Conservation (phyloP, 306 rosid genomes). For the Fragaria vesca region DNA sequence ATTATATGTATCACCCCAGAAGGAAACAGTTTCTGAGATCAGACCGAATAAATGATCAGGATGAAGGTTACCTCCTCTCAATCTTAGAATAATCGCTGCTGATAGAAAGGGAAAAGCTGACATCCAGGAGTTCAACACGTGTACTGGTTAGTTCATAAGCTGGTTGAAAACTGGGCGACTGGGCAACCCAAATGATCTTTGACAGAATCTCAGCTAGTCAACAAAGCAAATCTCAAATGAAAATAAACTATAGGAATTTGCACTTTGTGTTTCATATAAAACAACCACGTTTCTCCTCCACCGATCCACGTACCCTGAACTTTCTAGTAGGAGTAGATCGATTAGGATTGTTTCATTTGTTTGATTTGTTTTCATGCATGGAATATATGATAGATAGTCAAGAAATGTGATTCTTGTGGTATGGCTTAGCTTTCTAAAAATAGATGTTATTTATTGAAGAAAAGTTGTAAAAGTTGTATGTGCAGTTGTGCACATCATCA, state of each 20-base stretch:
- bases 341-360: not conserved
- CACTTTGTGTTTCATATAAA: not conserved
- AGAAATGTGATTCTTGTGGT: not conserved
- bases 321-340: not conserved
- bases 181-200: not conserved
- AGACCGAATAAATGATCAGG: not conserved
- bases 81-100: not conserved
- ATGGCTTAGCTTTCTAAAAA: not conserved
- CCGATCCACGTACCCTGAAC: not conserved
- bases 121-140: slow-evolving; percentile 17
- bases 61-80: slow-evolving; percentile 7
- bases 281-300: not conserved
- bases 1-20: not conserved
- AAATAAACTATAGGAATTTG: not conserved
- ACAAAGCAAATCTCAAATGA: not conserved
- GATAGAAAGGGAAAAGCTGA: slow-evolving; percentile 1
- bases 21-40: not conserved
- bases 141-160: not conserved
- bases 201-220: slow-evolving; percentile 1
- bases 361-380: not conserved
- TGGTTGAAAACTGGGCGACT: not conserved
- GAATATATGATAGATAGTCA: not conserved
- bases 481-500: not conserved
- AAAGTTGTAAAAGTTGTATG: not conserved
- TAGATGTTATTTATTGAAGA: not conserved